These are phyloP conservation scores for Takashimella tepidaria DNA, from an alignment of 1,284 basidiomycete genomes.

Conservation along the genomic window DNA sequence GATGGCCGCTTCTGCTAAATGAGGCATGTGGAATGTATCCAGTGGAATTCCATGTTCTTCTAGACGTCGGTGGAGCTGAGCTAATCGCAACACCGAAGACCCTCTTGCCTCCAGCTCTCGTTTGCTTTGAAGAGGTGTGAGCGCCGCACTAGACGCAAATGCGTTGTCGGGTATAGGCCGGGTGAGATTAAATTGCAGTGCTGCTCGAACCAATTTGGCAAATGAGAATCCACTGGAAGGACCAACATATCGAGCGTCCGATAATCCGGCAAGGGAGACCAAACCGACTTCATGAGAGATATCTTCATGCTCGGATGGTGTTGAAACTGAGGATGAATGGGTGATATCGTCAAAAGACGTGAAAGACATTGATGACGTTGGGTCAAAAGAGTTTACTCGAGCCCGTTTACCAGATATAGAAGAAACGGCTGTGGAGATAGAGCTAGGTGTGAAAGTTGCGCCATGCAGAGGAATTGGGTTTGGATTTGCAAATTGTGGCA, in stretches of 20 bases:
- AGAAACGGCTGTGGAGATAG: not conserved
- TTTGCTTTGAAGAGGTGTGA: not conserved
- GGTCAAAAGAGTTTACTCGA: not conserved
- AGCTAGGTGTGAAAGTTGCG: not conserved
- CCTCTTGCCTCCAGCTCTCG: not conserved
- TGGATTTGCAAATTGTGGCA: not conserved
- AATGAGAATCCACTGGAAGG: not conserved
- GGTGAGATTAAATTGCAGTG: not conserved
- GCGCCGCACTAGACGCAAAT: not conserved
- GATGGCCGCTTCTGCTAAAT: not conserved
- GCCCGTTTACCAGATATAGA: not conserved
- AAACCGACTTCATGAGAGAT: not conserved
- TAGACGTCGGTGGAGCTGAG: not conserved
- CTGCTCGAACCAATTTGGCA: not conserved
- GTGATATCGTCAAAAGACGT: not conserved
- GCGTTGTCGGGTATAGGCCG: not conserved
- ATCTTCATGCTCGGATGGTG: not conserved
- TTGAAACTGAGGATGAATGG: not conserved
- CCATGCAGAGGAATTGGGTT: not conserved
- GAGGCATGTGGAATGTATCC: not conserved
- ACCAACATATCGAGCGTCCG: not conserved
- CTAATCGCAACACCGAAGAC: not conserved
- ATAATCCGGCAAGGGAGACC: not conserved
- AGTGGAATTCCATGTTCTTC: not conserved
- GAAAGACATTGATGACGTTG: not conserved